Base-by-base conservation (phyloP, 2,329 filamentous ascomycete genomes). In the Colletotrichum scovillei region DNA sequence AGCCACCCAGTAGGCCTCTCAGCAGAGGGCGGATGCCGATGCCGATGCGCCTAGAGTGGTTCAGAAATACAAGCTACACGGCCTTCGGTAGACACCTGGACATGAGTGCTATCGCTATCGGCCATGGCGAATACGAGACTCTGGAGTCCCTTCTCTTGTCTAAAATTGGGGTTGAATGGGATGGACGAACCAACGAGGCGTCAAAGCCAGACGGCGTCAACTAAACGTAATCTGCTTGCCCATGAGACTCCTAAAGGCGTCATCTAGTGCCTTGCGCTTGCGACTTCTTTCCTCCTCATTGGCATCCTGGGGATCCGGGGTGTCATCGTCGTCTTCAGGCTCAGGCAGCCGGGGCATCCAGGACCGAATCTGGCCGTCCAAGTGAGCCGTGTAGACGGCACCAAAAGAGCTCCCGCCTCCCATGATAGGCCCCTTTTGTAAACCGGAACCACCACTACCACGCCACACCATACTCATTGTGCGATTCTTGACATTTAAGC, bases 381-480 rank as follows among this genome's bases (percentile, higher is more conserved):
- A 87, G 78, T 98, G 95, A 2, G 92, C 93, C 66, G 94, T 97
- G 82, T 95, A 97, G 70, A 98, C 79, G 9, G 85, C 87, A 0
- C 89, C 89, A 5, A 86, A 76, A 24, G 85, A 85, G 74, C 87
- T 89, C 2, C 81, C 84, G 2, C 88, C 89, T 4, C 89, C 89
- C 85, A 90, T 88, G 76, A 93, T 91, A 1, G 92, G 80, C 0
- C 90, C 91, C 7, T 86, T 86, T 4, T 87, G 87, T 1, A 85
- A 84, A 16, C 88, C 88, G 26, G 88, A 87, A 38, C 94, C 93
- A 1, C 90, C 88, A 3, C 86, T 84, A 1, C 89, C 88, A 67
- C 89, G 85, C 95, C 95, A 98, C 0, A 90, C 92, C 28, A 98
- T 86, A 66, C 89, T 89, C 16, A 94, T 95, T 59, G 97, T 92